These are phyloP conservation scores for Bodo saltans DNA, from an alignment of 78 protist genomes.

Conservation along the genomic window DNA sequence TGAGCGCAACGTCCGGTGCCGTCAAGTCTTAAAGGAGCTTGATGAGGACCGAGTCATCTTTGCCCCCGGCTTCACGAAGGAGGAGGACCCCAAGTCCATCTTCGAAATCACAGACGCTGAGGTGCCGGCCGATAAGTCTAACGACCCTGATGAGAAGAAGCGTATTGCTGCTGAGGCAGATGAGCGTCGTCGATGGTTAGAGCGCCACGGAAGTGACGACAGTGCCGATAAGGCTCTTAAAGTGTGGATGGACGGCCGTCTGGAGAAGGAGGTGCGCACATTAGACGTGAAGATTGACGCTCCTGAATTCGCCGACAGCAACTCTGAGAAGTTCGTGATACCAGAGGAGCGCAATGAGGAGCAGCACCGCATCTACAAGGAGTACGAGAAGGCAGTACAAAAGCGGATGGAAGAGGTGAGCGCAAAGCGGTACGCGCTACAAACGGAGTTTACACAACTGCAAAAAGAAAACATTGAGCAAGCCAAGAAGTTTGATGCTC, in stretches of 20 bases:
- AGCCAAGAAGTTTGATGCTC: background rate
- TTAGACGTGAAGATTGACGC: background rate
- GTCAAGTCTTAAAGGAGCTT: conserved; percentile 6
- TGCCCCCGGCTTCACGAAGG: background rate
- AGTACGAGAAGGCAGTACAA: conserved; percentile 17
- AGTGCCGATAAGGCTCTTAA: background rate
- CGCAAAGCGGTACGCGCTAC: background rate
- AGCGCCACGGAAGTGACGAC: background rate
- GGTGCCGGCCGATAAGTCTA: background rate
- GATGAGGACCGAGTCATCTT: background rate
- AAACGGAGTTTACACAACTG: conserved; percentile 2
- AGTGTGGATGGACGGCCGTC: conserved; percentile 16
- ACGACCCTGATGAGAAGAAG: background rate
- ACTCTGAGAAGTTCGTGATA: background rate
- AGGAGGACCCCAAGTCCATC: conserved; percentile 8
- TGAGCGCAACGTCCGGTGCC: conserved; percentile 14
- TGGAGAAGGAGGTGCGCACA: background rate
- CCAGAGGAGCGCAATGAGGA: conserved; percentile 20
- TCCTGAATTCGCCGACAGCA: background rate
- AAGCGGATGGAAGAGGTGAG: conserved; percentile 20
- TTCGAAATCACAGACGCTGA: background rate
- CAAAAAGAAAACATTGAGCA: background rate
- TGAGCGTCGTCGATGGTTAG: background rate
- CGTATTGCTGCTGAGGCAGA: background rate
- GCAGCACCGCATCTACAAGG: background rate